These are phyloP conservation scores for Rhizopogon vinicolor DNA, from an alignment of 768 basidiomycete genomes.

Conservation along the genomic window DNA sequence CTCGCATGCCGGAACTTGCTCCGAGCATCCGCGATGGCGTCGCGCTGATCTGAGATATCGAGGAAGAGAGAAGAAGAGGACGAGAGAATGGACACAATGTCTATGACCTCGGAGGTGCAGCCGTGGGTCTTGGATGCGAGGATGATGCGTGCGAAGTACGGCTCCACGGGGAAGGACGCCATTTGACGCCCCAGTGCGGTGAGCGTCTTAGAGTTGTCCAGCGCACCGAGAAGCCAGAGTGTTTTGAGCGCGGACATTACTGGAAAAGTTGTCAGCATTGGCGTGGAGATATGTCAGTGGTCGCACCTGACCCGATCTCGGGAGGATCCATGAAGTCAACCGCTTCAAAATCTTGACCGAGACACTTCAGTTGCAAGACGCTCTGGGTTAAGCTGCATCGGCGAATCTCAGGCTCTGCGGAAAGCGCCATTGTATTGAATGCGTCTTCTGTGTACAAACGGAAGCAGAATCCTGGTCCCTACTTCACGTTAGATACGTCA, in stretches of 20 bases:
- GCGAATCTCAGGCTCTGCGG: constrained; percentile 86
- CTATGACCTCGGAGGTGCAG: constrained; percentile 76
- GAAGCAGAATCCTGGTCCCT: constrained; percentile 86
- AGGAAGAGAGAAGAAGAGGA: constrained; percentile 79
- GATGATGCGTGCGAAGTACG: constrained; percentile 71
- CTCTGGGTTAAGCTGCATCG: constrained; percentile 82
- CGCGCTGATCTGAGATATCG: constrained; percentile 71
- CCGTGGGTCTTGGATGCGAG: constrained; percentile 69
- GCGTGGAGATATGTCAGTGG: not conserved
- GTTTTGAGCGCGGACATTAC: constrained; percentile 62
- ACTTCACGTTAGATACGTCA: constrained; percentile 2
- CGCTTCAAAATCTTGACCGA: constrained; percentile 74
- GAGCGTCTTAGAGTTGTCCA: constrained; percentile 59
- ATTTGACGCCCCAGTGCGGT: constrained; percentile 78
- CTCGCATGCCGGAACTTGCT: constrained; percentile 75
- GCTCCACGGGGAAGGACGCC: constrained; percentile 92
- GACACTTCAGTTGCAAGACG: constrained; percentile 80
- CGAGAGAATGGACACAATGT: constrained; percentile 81
- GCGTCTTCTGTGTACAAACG: constrained; percentile 85
- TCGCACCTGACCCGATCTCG: constrained; percentile 66
- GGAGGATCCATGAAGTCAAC: constrained; percentile 91
- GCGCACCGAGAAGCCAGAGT: constrained; percentile 76
- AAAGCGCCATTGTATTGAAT: constrained; percentile 59
- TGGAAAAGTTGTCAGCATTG: constrained; percentile 19
- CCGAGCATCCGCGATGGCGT: constrained; percentile 64